These are phyloP conservation scores for Xylaria sp. DNA, from an alignment of 2,329 filamentous ascomycete genomes.

Conservation along the genomic window DNA sequence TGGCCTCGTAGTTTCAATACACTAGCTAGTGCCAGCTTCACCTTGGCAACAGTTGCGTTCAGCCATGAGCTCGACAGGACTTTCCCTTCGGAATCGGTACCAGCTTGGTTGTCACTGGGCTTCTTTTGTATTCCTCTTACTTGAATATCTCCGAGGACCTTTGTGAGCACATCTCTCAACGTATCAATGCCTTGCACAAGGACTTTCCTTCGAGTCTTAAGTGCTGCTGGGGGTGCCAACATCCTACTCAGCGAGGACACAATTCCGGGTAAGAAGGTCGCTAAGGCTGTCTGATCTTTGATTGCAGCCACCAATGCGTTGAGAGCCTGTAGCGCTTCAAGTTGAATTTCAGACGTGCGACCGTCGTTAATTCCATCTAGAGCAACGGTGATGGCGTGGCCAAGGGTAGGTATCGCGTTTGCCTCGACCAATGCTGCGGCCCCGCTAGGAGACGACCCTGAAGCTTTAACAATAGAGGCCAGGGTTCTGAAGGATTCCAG, in stretches of 20 bases:
- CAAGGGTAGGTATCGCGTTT: slow-evolving; percentile 78
- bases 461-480: slow-evolving; percentile 70
- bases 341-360: slow-evolving; percentile 73
- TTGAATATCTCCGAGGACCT: slow-evolving; percentile 68
- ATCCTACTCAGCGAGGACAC: slow-evolving; percentile 84
- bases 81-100: slow-evolving; percentile 50
- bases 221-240: slow-evolving; percentile 73
- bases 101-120: slow-evolving; percentile 43
- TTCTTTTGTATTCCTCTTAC: slow-evolving; percentile 60
- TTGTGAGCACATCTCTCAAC: slow-evolving; percentile 65
- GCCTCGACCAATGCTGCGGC: slow-evolving; percentile 64
- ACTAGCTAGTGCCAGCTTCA: slow-evolving; percentile 83
- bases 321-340: slow-evolving; percentile 75
- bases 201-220: slow-evolving; percentile 67
- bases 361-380: slow-evolving; percentile 78
- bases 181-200: slow-evolving; percentile 71
- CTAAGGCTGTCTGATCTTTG: slow-evolving; percentile 77
- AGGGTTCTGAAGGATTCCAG: slow-evolving; percentile 78
- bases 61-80: slow-evolving; percentile 73
- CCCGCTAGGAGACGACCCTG: slow-evolving; percentile 62
- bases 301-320: slow-evolving; percentile 71
- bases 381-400: slow-evolving; percentile 83
- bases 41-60: slow-evolving; percentile 79
- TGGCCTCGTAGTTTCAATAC: slow-evolving; percentile 80
- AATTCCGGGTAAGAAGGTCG: slow-evolving; percentile 88